phyloP scores from a whole-genome alignment of 495 filamentous ascomycete species.

The Xylaria acuta region DNA sequence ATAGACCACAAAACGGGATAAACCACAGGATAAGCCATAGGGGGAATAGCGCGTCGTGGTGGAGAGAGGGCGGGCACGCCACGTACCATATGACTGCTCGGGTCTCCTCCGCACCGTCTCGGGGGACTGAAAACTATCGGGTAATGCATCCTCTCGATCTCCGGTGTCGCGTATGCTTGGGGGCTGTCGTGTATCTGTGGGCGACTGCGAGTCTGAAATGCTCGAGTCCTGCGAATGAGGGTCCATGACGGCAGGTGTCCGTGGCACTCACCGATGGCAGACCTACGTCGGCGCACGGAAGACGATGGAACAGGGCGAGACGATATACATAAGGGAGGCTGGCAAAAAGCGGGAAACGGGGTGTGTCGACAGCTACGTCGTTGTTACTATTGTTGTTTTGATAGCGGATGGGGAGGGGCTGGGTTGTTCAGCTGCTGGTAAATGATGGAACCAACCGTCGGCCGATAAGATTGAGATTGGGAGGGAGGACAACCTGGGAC shows the following conservation, averaged over 20 bases:
- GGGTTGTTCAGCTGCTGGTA: not conserved
- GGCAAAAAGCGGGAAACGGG: not conserved
- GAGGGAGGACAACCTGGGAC: constrained; percentile 19
- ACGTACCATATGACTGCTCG: constrained; percentile 53
- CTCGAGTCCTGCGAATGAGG: constrained; percentile 41
- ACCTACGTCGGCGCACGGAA: constrained; percentile 7
- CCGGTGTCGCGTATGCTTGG: constrained; percentile 37
- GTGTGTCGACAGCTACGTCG: not conserved
- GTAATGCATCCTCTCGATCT: constrained; percentile 39
- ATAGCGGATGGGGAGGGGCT: not conserved
- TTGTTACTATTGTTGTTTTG: not conserved
- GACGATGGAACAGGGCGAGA: not conserved
- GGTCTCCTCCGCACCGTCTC: constrained; percentile 57
- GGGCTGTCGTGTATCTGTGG: constrained; percentile 50
- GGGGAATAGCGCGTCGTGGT: constrained; percentile 19
- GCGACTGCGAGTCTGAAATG: constrained; percentile 44
- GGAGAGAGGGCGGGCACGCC: constrained; percentile 1
- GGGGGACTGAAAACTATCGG: constrained; percentile 53
- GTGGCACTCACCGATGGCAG: constrained; percentile 8
- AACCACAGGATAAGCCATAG: not conserved
- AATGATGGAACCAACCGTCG: constrained; percentile 7
- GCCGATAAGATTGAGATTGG: constrained; percentile 6
- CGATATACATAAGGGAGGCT: constrained; percentile 15
- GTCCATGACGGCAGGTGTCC: constrained; percentile 46
- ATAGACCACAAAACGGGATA: not conserved